A percentile compares a stretch with the other conserved stretches of the same genome.
These are phyloP conservation scores for Claviceps sorghi DNA, from an alignment of 2,329 filamentous ascomycete genomes.

Conservation along the genomic window DNA sequence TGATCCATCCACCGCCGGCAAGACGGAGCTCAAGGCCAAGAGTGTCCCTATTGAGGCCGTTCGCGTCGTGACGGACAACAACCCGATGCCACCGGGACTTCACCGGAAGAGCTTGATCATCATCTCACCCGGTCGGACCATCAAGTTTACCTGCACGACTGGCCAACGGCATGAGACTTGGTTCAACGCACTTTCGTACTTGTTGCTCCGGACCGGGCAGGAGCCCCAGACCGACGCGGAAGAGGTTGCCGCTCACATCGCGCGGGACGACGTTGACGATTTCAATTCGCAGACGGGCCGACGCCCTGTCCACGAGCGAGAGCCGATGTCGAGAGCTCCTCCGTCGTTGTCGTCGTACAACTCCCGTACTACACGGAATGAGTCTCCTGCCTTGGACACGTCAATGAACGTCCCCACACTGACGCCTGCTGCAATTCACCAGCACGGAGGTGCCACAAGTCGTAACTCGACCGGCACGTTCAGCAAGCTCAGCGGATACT, in stretches of 20 bases:
- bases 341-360: conserved; percentile 68
- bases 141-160: conserved; percentile 91
- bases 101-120: conserved; percentile 90
- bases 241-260: conserved; percentile 41
- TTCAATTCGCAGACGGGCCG: conserved; percentile 57
- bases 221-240: conserved; percentile 49
- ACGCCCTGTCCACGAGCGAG: conserved; percentile 19
- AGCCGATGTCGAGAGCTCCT: conserved; percentile 37
- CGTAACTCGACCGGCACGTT: conserved; percentile 32
- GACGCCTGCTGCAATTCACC: conserved; percentile 33
- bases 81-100: conserved; percentile 84
- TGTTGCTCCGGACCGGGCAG: conserved; percentile 61
- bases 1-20: conserved; percentile 69
- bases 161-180: conserved; percentile 93
- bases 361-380: conserved; percentile 54
- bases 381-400: conserved; percentile 40
- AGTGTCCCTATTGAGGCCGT: conserved; percentile 90
- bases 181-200: conserved; percentile 93
- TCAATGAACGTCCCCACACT: conserved; percentile 42
- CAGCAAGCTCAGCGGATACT: conserved; percentile 46
- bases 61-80: conserved; percentile 82
- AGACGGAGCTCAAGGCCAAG: conserved; percentile 63
- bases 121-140: conserved; percentile 69
- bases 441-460: conserved; percentile 13
- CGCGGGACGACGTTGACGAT: conserved; percentile 53